phyloP scores from a whole-genome alignment of 202 grass and related monocot genomes.

The Carex sylvatica region DNA sequence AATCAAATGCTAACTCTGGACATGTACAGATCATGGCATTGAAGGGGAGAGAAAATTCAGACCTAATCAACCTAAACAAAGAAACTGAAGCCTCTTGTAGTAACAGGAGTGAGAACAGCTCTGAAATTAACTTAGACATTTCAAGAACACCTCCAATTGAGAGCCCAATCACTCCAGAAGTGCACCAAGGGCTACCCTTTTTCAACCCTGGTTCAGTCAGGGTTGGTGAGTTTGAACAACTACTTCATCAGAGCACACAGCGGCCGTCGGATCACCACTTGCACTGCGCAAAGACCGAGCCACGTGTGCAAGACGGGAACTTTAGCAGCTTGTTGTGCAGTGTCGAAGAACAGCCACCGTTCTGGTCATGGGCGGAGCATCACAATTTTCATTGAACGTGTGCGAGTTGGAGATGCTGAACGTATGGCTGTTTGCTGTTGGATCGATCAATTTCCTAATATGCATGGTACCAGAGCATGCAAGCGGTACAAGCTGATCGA shows the following conservation, averaged over 20 bases:
- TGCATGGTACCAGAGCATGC: neutral
- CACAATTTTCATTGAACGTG: conserved; percentile 71
- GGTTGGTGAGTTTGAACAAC: conserved; percentile 69
- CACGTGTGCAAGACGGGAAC: conserved; percentile 35
- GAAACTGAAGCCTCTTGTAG: conserved; percentile 99
- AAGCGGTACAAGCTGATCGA: neutral
- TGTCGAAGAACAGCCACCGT: conserved; percentile 71
- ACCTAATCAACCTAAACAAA: conserved; percentile 98
- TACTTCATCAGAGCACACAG: conserved; percentile 30
- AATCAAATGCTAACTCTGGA: neutral
- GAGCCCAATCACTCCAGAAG: conserved; percentile 35
- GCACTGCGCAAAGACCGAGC: conserved; percentile 44
- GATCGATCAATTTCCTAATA: neutral
- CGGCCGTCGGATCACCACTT: conserved; percentile 22
- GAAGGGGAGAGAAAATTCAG: conserved; percentile 79
- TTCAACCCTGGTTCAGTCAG: conserved; percentile 41
- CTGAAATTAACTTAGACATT: conserved; percentile 95
- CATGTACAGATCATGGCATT: conserved; percentile 63
- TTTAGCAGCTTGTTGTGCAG: conserved; percentile 83
- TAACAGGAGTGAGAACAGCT: conserved; percentile 97
- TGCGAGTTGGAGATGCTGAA: neutral
- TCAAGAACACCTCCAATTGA: conserved; percentile 72
- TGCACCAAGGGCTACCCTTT: conserved; percentile 45
- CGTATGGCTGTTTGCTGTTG: neutral
- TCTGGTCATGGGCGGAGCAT: conserved; percentile 95